A percentile compares a stretch with the other conserved stretches of the same genome.
Conservation (phyloP, 2,329 filamentous ascomycete genomes). For the Dactylellina haptotyla region DNA sequence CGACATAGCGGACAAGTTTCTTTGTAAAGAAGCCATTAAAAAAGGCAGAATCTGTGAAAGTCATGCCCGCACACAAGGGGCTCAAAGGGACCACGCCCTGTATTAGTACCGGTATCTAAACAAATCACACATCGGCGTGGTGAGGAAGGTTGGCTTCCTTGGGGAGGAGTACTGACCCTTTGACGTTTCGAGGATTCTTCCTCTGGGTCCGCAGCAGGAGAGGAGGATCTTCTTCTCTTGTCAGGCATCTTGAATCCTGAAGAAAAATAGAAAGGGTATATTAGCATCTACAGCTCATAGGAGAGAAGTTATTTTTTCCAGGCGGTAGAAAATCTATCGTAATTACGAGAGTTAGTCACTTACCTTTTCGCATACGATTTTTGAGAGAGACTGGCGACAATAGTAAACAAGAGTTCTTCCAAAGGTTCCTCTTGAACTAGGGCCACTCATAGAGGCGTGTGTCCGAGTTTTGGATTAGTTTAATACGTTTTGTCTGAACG, state of each 20-base stretch:
- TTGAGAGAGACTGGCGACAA: neutral
- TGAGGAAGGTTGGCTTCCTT: neutral
- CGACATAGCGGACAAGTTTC: neutral
- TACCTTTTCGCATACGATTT: neutral
- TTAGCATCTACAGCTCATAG: neutral
- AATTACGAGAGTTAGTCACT: neutral
- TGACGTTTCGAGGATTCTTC: neutral
- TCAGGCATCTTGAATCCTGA: conserved; percentile 3
- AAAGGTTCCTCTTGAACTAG: neutral
- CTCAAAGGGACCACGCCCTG: neutral
- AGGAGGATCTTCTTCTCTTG: conserved; percentile 7
- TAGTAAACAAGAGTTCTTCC: neutral
- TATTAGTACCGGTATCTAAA: conserved; percentile 1
- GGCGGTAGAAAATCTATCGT: neutral
- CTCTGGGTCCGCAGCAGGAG: neutral
- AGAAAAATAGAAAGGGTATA: neutral
- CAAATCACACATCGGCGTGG: neutral
- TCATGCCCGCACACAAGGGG: neutral
- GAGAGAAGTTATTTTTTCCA: neutral
- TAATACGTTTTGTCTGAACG: neutral
- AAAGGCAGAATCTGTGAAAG: conserved; percentile 4
- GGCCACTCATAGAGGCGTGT: neutral
- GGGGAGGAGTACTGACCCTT: neutral
- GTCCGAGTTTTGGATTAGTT: neutral
- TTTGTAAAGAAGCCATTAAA: neutral